These are phyloP conservation scores for Glonium stellatum DNA, from an alignment of 495 filamentous ascomycete genomes.

Conservation along the genomic window DNA sequence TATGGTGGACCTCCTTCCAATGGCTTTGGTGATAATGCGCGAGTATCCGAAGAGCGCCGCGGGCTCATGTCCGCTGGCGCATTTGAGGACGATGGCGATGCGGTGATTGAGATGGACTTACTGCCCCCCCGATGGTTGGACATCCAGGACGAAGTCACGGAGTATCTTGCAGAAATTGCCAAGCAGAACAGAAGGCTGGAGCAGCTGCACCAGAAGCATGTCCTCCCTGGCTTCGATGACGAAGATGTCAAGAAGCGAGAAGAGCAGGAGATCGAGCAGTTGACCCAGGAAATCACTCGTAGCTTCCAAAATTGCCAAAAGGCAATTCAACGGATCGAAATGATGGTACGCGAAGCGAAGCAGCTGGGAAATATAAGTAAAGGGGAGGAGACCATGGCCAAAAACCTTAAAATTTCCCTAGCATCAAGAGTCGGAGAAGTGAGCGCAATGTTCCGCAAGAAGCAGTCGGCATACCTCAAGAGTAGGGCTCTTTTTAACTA, in stretches of 20 bases:
- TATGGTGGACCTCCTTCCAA: conserved; percentile 58
- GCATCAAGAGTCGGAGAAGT: conserved; percentile 84
- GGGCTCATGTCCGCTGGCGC: conserved; percentile 74
- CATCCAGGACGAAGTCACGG: conserved; percentile 85
- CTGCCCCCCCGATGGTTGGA: conserved; percentile 94
- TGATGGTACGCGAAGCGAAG: conserved; percentile 71
- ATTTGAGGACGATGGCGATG: conserved; percentile 83
- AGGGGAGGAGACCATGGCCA: conserved; percentile 90
- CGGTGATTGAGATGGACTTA: conserved; percentile 96
- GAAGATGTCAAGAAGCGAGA: conserved; percentile 77
- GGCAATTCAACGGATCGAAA: conserved; percentile 77
- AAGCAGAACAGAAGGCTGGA: conserved; percentile 77
- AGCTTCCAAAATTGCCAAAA: conserved; percentile 85
- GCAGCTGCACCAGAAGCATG: conserved; percentile 91
- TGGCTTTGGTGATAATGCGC: conserved; percentile 60
- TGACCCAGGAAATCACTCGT: conserved; percentile 84
- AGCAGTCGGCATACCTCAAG: conserved; percentile 92
- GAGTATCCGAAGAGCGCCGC: conserved; percentile 68
- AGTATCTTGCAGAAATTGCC: conserved; percentile 72
- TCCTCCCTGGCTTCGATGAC: conserved; percentile 93
- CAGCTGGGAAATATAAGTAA: conserved; percentile 60
- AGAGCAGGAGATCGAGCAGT: conserved; percentile 78
- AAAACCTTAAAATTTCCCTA: conserved; percentile 87
- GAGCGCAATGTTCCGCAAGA: conserved; percentile 89
- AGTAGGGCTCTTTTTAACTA: conserved; percentile 47